Conservation (phyloP, 2,329 filamentous ascomycete species). For the Colletotrichum falcatum region DNA sequence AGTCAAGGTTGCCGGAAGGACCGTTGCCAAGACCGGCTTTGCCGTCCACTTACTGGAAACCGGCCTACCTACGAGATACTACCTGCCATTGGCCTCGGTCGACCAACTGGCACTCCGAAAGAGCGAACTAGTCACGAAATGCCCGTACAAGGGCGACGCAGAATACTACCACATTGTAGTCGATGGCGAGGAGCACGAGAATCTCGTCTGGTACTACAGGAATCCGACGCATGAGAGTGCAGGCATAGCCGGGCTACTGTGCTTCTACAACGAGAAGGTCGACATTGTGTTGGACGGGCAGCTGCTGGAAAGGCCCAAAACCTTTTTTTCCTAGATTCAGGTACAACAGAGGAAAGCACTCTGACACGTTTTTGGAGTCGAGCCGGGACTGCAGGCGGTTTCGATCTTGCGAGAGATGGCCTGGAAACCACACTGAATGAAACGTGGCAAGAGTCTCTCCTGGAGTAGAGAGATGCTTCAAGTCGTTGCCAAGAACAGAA, state of each 20-base stretch:
- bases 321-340: slow-evolving; percentile 41
- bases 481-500: not conserved
- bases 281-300: slow-evolving; percentile 69
- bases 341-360: too few species aligned
- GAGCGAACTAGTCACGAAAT: slow-evolving; percentile 66
- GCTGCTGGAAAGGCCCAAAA: slow-evolving; percentile 48
- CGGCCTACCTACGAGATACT: slow-evolving; percentile 68
- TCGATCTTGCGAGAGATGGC: too few species aligned
- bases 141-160: slow-evolving; percentile 76
- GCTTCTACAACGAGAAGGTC: slow-evolving; percentile 78
- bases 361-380: too few species aligned
- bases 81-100: slow-evolving; percentile 66
- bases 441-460: not conserved
- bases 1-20: slow-evolving; percentile 60
- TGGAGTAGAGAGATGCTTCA: too few species aligned
- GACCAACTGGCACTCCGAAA: slow-evolving; percentile 57
- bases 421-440: not conserved
- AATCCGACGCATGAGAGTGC: slow-evolving; percentile 68
- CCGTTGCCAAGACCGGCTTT: slow-evolving; percentile 59
- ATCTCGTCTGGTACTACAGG: slow-evolving; percentile 73
- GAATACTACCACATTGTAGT: slow-evolving; percentile 70
- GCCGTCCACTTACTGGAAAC: slow-evolving; percentile 71
- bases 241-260: slow-evolving; percentile 66
- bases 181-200: slow-evolving; percentile 56
- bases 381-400: too few species aligned